Percentiles rank a stretch among this genome's conserved stretches.
phyloP scores from a whole-genome alignment of 139 green algal species.

The Trebouxia sp. region DNA sequence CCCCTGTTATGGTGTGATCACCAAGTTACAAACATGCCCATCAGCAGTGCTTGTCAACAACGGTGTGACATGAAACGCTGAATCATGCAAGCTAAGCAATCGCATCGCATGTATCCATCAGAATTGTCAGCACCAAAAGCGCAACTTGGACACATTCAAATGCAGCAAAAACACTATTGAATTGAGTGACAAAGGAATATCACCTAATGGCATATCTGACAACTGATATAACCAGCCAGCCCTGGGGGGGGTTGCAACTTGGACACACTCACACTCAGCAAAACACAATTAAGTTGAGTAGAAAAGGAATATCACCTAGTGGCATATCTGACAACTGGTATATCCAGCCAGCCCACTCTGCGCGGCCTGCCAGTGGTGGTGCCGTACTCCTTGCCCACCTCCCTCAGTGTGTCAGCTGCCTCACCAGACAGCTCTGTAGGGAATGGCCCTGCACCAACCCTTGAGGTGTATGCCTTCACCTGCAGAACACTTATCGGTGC shows the following conservation, averaged over 20 bases:
- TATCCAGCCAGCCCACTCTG: constrained; percentile 97
- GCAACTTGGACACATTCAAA: background rate
- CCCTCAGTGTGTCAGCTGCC: constrained; percentile 84
- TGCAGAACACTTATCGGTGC: constrained; percentile 25
- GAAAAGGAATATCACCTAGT: constrained; percentile 35
- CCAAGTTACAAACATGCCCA: too few relatives aligned
- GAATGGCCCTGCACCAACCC: constrained; percentile 95
- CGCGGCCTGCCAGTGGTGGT: constrained; percentile 96
- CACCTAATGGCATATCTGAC: background rate
- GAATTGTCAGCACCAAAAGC: background rate
- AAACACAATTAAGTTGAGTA: background rate
- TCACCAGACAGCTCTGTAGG: constrained; percentile 94
- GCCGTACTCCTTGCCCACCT: constrained; percentile 90
- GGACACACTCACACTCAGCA: background rate
- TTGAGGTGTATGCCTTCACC: constrained; percentile 99
- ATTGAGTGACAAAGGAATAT: background rate
- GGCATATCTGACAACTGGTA: constrained; percentile 90
- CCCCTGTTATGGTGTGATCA: too few relatives aligned
- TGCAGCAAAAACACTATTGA: background rate
- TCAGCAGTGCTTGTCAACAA: too few relatives aligned
- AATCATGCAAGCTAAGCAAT: too few relatives aligned
- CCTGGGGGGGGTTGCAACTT: too few relatives aligned
- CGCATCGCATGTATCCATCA: too few relatives aligned
- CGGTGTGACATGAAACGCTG: too few relatives aligned
- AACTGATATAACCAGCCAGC: background rate